Evolutionary conservation across 2,329 filamentous ascomycete species (phyloP), one percentile per base, ranked within the genome.

Genomic region (Endocalyx cinctus): DNA sequence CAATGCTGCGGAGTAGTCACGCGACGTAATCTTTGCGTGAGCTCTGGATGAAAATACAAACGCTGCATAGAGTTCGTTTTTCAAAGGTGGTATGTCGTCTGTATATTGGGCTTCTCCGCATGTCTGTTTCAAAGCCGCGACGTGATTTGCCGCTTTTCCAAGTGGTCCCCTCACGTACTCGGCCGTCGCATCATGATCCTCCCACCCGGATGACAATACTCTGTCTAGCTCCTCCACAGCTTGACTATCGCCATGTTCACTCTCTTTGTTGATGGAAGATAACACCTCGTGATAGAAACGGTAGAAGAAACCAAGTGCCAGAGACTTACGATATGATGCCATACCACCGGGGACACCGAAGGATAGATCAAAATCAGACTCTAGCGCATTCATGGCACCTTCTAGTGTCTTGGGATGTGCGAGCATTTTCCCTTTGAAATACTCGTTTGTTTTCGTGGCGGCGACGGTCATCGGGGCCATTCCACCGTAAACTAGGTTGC

Each of bases 261-360:
- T 62, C 27, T 59, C 52, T 3, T 56, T 69, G 14, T 71, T 65
- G 1, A 94, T 57, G 17, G 72, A 71, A 0, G 77, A 71, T 26
- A 96, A 69, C 1, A 90, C 74, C 41, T 97, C 90, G 51, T 97
- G 86, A 55, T 95, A 97, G 61, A 96, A 98, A 25, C 88, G 82
- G 62, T 97, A 97, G 63, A 97, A 97, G 70, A 98, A 94, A 3
- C 89, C 82, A 33, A 97, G 68, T 0, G 92, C 90, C 7, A 98
- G 67, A 1, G 88, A 86, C 57, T 92, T 94, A 17, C 92, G 74
- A 55, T 97, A 98, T 1, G 88, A 94, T 0, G 92, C 90, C 92
- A 98, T 98, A 23, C 92, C 92, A 45, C 92, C 92, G 0, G 90
- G 92, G 1, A 98, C 92, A 33, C 88, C 82, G 50, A 94, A 97